Evolutionary conservation across 1,139 yeast genomes (phyloP).

Genomic region (Citeromyces hawaiiensis): DNA sequence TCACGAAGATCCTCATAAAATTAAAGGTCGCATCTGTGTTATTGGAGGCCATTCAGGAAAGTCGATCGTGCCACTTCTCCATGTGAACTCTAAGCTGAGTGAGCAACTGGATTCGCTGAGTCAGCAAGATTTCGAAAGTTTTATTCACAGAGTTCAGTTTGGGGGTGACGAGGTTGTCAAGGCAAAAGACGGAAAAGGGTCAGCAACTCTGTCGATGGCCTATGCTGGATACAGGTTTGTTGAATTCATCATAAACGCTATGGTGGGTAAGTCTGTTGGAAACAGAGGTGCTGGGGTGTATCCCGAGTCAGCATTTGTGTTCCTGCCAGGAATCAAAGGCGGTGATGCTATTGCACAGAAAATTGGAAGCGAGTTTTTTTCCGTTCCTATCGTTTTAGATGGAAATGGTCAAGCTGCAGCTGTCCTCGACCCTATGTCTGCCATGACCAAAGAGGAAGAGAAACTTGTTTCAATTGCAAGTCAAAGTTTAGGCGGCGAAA

Average conservation of each 20-base stretch:
- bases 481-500: constrained; percentile 38
- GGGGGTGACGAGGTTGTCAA: constrained; percentile 99
- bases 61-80: constrained; percentile 90
- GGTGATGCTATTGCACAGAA: constrained; percentile 30
- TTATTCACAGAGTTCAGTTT: constrained; percentile 89
- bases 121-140: constrained; percentile 45
- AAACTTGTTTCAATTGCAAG: constrained; percentile 37
- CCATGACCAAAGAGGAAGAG: constrained; percentile 26
- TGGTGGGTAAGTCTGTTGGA: constrained; percentile 17
- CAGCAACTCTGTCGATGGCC: constrained; percentile 98
- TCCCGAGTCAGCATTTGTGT: constrained; percentile 49
- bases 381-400: constrained; percentile 43
- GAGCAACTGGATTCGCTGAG: constrained; percentile 37
- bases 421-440: constrained; percentile 29
- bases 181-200: constrained; percentile 98
- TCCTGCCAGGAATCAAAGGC: constrained; percentile 40
- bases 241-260: constrained; percentile 31
- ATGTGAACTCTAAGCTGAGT: constrained; percentile 30
- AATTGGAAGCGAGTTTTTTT: constrained; percentile 34
- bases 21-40: constrained; percentile 63
- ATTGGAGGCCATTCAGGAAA: constrained; percentile 99
- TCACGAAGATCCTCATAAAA: constrained; percentile 30
- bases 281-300: constrained; percentile 12
- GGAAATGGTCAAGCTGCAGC: constrained; percentile 34
- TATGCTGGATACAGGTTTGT: constrained; percentile 90